Evolutionary conservation across 768 basidiomycete species (phyloP), one percentile per base, ranked within the genome.

Genomic region (Auriscalpium orientale): DNA sequence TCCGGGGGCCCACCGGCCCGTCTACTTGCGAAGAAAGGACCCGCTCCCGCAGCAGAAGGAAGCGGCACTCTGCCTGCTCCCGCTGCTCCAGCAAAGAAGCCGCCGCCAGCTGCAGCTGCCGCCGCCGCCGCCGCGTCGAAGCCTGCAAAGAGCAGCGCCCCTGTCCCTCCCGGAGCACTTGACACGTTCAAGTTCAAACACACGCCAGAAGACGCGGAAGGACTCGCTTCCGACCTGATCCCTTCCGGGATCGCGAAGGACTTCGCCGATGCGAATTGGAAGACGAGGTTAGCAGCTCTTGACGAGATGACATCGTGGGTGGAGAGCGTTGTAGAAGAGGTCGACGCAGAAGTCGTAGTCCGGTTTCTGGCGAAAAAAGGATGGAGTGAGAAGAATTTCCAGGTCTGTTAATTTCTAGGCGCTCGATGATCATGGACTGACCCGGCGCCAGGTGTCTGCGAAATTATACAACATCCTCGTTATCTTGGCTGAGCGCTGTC

Each of bases 301-400:
- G 95, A 97, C 54, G 89, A 89, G 66, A 79, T 98, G 83, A 76
- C 79, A 1, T 70, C 74, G 5, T 98, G 97, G 95, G 72, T 93
- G 5, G 85, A 92, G 56, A 79, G 76, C 1, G 77, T 79, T 33
- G 78, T 83, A 12, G 76, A 80, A 36, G 74, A 77, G 0, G 71
- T 90, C 1, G 95, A 99, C 61, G 84, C 87, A 12, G 97, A 99
- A 70, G 83, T 99, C 5, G 65, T 99, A 38, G 82, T 98, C 18
- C 79, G 95, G 22, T 85, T 89, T 61, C 71, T 98, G 57, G 85
- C 82, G 4, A 98, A 95, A 76, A 92, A 90, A 60, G 93, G 95
- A 2, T 98, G 93, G 94, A 81, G 78, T n/a, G 97, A 99, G 74
- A 98, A 97, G 77, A 99, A 98, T 65, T 99, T 99, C 62, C 95